Conservation (phyloP, 352 stramenopile species). For the Phytophthora vignae region DNA sequence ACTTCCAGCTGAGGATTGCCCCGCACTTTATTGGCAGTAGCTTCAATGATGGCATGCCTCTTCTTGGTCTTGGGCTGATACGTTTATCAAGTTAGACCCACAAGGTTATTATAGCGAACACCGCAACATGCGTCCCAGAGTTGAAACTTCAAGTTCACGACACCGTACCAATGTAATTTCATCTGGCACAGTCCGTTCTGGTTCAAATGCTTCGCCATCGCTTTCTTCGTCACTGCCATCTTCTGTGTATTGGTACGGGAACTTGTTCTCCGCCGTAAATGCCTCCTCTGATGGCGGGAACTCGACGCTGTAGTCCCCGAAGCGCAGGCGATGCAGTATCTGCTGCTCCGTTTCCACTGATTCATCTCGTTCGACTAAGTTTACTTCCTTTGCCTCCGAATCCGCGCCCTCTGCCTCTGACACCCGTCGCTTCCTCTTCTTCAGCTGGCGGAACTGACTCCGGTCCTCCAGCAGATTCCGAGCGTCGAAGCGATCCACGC, state of each 20-base stretch:
- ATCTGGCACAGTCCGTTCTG: constrained; percentile 36
- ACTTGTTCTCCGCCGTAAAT: constrained; percentile 39
- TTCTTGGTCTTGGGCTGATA: constrained; percentile 52
- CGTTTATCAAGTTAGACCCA: neutral
- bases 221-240: constrained; percentile 36
- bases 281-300: constrained; percentile 34
- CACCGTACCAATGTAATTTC: constrained; percentile 37
- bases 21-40: constrained; percentile 56
- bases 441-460: constrained; percentile 57
- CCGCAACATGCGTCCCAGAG: neutral
- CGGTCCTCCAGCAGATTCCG: constrained; percentile 67
- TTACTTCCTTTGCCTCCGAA: neutral
- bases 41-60: constrained; percentile 49
- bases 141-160: neutral
- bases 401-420: neutral
- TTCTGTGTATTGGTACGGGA: constrained; percentile 56
- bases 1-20: constrained; percentile 52
- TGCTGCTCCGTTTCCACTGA: constrained; percentile 24
- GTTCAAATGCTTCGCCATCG: constrained; percentile 37
- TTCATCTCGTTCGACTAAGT: neutral
- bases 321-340: constrained; percentile 54
- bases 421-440: constrained; percentile 35
- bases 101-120: neutral
- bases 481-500: constrained; percentile 69
- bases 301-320: constrained; percentile 53